Evolutionary conservation across 2,329 filamentous ascomycete species (phyloP).

Genomic region (Volutella citrinella): DNA sequence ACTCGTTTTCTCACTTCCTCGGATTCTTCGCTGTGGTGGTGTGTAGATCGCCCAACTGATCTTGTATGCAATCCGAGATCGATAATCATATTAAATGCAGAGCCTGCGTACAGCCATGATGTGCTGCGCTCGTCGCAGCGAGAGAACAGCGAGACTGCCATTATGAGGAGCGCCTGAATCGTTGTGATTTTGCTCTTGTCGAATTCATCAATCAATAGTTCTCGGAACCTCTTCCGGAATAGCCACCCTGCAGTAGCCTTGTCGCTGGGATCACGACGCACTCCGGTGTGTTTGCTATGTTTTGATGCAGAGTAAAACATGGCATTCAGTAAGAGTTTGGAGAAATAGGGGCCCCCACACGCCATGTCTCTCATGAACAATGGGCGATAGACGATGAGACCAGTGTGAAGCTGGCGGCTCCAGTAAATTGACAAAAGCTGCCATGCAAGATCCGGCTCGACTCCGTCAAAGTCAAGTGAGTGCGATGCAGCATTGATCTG

Average conservation of each 20-base stretch:
- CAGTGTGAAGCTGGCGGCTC: constrained; percentile 50
- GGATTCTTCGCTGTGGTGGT: constrained; percentile 45
- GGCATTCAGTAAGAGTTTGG: constrained; percentile 53
- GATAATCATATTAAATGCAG: too few relatives aligned
- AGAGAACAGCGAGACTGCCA: constrained; percentile 49
- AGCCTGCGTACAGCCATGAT: constrained; percentile 58
- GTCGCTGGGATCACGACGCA: constrained; percentile 43
- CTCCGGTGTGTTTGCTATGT: constrained; percentile 42
- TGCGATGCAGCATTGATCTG: constrained; percentile 42
- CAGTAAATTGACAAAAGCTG: constrained; percentile 49
- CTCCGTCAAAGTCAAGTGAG: constrained; percentile 53
- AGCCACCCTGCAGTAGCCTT: constrained; percentile 45
- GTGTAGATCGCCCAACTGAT: constrained; percentile 7
- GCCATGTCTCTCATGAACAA: constrained; percentile 54
- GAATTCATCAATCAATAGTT: constrained; percentile 44
- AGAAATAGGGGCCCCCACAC: constrained; percentile 53
- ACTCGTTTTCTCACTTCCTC: constrained; percentile 19
- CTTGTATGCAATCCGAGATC: constrained; percentile 45
- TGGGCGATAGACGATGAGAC: constrained; percentile 46
- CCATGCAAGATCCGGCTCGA: constrained; percentile 48
- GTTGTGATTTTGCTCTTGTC: constrained; percentile 51
- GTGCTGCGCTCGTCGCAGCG: constrained; percentile 46
- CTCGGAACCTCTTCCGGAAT: constrained; percentile 43
- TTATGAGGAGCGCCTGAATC: constrained; percentile 50
- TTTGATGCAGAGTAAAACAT: constrained; percentile 43